These are phyloP conservation scores for Pyrenula massariospora DNA, from an alignment of 495 filamentous ascomycete genomes.

Conservation along the genomic window DNA sequence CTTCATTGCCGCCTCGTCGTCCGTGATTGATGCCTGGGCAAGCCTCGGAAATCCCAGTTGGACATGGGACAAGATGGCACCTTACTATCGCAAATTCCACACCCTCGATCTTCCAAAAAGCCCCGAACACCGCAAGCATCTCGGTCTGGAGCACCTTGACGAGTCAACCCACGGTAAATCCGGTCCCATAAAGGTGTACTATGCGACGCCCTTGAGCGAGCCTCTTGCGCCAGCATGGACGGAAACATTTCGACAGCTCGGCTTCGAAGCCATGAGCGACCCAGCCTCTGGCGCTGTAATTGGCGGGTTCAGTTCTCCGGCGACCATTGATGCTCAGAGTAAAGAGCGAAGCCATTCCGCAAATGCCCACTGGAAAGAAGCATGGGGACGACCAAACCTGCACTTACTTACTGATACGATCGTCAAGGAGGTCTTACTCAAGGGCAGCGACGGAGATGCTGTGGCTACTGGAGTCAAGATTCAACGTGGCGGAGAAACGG, in stretches of 20 bases:
- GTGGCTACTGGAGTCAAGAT: conserved; percentile 20
- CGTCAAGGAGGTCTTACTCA: conserved; percentile 23
- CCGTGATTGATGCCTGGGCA: conserved; percentile 34
- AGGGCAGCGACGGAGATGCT: conserved; percentile 16
- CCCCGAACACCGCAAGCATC: neutral
- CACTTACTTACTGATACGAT: conserved; percentile 32
- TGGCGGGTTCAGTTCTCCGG: too few relatives aligned
- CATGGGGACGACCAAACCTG: conserved; percentile 30
- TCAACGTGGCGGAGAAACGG: conserved; percentile 4
- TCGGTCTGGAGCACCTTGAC: conserved; percentile 9
- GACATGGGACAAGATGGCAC: conserved; percentile 31
- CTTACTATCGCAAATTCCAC: conserved; percentile 26
- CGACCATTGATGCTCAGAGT: too few relatives aligned
- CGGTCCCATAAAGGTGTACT: conserved; percentile 12
- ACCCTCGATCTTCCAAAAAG: conserved; percentile 19
- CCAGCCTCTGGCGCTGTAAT: conserved; percentile 22
- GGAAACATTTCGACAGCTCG: conserved; percentile 13
- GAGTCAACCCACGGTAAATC: conserved; percentile 5
- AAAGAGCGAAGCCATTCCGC: too few relatives aligned
- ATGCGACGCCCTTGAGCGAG: conserved; percentile 9
- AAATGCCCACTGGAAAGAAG: conserved; percentile 30
- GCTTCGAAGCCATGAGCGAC: conserved; percentile 21
- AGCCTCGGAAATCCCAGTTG: conserved; percentile 38
- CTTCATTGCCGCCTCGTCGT: conserved; percentile 26
- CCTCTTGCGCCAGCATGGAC: conserved; percentile 13